Evolutionary conservation across 2,329 filamentous ascomycete genomes (phyloP), one percentile per base, ranked within the genome.

Genomic region (Penicillium fuscoglaucum): DNA sequence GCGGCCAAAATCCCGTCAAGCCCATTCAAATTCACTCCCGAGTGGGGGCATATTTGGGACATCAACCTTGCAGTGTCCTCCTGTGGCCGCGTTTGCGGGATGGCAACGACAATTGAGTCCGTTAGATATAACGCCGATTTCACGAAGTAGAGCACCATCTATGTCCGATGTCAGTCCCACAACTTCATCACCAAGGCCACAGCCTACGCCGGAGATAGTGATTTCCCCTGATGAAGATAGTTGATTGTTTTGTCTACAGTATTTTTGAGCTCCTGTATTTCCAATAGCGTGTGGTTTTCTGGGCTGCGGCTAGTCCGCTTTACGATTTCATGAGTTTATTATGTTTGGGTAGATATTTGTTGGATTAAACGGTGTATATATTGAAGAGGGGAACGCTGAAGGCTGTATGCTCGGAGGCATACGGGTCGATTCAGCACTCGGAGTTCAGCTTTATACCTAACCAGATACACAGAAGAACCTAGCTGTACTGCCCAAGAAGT

Each of bases 1-100:
- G 17, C 50, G 53, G 7, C 39, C 47, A n/a, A n/a, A 8, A 6
- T 54, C 49, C 19, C 45, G 49, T 19, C 24, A 12, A 4, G n/a
- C 29, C n/a, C 59, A 64, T 39, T 58, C 62, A 1, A 49, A 61
- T 47, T 63, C 62, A 2, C 31, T 60, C 15, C 62, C 62, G 9
- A 19, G 12, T 2, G 26, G 19, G 1, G 41, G 39, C 2, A 1
- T 33, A 3, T 35, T 21, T 19, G 31, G 19, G 13, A 28, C 41
- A 26, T 21, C 41, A 19, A 31, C 19, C 7, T 19, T 45, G 19
- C 31, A 37, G 6, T 43, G 31, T 12, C 33, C 41, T 31, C 29
- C 40, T n/a, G 26, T 6, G n/a, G 1, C 28, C 12, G 19, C 29
- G 4, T 37, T 29, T n/a, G 21, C 21, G n/a, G 17, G 39, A n/a